Conservation (phyloP, 2,329 filamentous ascomycete species). For the Akanthomyces uredinophilus region DNA sequence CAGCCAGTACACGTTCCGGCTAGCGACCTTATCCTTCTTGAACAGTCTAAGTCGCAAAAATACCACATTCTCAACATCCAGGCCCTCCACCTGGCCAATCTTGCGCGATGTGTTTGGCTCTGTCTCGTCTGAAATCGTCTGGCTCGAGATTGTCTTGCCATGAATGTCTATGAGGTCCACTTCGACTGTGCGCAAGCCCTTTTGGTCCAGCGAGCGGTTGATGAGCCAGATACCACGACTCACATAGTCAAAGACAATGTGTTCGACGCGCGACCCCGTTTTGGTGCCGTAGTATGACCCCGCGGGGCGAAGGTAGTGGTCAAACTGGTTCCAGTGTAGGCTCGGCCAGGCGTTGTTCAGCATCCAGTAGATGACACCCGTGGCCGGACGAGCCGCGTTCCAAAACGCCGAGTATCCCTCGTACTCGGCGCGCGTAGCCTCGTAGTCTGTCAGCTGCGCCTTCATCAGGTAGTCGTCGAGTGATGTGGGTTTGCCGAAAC, state of each 20-base stretch:
- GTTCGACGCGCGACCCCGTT: conserved; percentile 43
- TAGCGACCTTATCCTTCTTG: conserved; percentile 34
- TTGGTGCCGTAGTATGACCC: conserved; percentile 58
- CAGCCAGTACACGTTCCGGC: conserved; percentile 59
- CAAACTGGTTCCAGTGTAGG: conserved; percentile 61
- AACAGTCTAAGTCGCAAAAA: conserved; percentile 47
- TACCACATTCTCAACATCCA: conserved; percentile 36
- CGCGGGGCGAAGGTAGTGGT: conserved; percentile 54
- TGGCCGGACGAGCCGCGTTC: conserved; percentile 47
- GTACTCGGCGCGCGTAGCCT: conserved; percentile 55
- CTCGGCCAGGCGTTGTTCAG: conserved; percentile 60
- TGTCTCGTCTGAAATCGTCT: conserved; percentile 29
- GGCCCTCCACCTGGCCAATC: conserved; percentile 17
- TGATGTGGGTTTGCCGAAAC: conserved; percentile 47
- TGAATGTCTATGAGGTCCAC: conserved; percentile 45
- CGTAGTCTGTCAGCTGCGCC: conserved; percentile 59
- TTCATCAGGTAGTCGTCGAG: conserved; percentile 56
- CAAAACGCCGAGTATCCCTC: conserved; percentile 51
- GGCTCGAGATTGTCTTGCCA: conserved; percentile 38
- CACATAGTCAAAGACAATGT: conserved; percentile 51
- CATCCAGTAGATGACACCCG: conserved; percentile 64
- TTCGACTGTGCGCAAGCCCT: conserved; percentile 37
- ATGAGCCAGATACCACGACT: conserved; percentile 44
- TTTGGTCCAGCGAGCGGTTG: conserved; percentile 43
- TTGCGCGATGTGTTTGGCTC: conserved; percentile 40